phyloP scores from a whole-genome alignment of 306 rosid genomes.

The Parietaria judaica region DNA sequence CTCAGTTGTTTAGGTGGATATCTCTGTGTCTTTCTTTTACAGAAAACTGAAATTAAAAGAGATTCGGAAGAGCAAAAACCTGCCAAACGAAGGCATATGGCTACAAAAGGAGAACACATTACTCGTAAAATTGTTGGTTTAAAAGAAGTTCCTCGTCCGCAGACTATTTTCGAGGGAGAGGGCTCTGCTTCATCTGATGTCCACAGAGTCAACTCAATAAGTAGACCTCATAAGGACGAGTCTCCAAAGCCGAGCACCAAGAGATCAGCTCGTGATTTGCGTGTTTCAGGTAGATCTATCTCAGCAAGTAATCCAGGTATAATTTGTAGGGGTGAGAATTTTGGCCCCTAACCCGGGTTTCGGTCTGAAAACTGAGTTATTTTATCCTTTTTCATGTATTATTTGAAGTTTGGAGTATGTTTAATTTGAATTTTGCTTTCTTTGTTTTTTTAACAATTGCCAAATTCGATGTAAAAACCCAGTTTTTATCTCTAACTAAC shows the following conservation, averaged over 20 bases:
- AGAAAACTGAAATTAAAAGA: conserved; percentile 29
- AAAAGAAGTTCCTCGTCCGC: conserved; percentile 13
- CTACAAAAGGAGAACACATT: conserved; percentile 21
- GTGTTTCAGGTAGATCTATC: conserved; percentile 18
- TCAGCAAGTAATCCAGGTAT: conserved; percentile 31
- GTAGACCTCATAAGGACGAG: conserved; percentile 14
- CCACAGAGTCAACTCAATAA: conserved; percentile 17
- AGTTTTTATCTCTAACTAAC: too few relatives aligned
- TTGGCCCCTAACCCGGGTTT: too few relatives aligned
- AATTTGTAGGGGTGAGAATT: not conserved
- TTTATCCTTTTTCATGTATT: too few relatives aligned
- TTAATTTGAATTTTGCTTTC: too few relatives aligned
- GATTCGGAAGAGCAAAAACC: conserved; percentile 22
- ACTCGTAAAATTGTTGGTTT: conserved; percentile 11
- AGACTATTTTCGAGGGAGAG: conserved; percentile 17
- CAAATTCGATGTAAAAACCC: too few relatives aligned
- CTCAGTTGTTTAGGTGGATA: not conserved
- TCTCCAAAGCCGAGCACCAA: conserved; percentile 15
- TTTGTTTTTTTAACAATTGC: too few relatives aligned
- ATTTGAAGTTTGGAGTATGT: too few relatives aligned
- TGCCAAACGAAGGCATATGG: conserved; percentile 21
- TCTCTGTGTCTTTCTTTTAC: not conserved
- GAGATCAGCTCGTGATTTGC: conserved; percentile 7
- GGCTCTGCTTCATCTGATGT: conserved; percentile 14
- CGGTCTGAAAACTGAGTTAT: too few relatives aligned